Base-by-base conservation (phyloP, 495 filamentous ascomycete genomes). In the Podospora didyma region DNA sequence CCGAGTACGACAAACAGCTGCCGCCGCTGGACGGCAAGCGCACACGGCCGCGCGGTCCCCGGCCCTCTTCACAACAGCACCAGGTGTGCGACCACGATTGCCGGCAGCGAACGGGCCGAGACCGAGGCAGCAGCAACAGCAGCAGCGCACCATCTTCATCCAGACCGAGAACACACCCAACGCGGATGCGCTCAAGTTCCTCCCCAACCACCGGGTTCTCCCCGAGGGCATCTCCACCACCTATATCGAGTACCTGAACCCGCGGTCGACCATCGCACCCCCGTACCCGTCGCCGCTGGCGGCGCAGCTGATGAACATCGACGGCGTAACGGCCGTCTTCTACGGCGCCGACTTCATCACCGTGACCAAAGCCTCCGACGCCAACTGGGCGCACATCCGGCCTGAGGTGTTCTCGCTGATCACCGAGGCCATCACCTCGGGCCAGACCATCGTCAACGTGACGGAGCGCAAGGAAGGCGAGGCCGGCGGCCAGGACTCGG, bases 291-390 rank as follows among this genome's bases (percentile, higher is more conserved):
- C 94, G n/a, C 92, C 90, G 14, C 80, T 98, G 16, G 94, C 94
- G 7, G 88, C 90, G 12, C 82, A 93, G 66, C 80, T 98, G 20
- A 82, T 97, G 73, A 89, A 87, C 66, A 86, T 96, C 48, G 94
- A 97, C 62, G 94, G 94, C 12, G 87, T 97, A 2, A 90, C 88
- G 16, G 85, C 87, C 2, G 88, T 98, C n/a, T 97, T 97, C 76
- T 96, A 95, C 75, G 94, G 92, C 31, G 73, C 84, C 20, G 93
- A 98, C 66, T 97, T 95, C 72, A 96, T 98, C 69, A 98, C 94
- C 0, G 89, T 98, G 37, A 96, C 90, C 23, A 98, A 98, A 70
- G 80, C 87, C 17, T 79, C 85, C 57, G 89, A 93, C 59, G 86
- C 85, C 10, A 89, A 91, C 63, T 98, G 94, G 94, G 89, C 89